phyloP scores from a whole-genome alignment of 768 basidiomycete genomes.

The Pholiota microspora region DNA sequence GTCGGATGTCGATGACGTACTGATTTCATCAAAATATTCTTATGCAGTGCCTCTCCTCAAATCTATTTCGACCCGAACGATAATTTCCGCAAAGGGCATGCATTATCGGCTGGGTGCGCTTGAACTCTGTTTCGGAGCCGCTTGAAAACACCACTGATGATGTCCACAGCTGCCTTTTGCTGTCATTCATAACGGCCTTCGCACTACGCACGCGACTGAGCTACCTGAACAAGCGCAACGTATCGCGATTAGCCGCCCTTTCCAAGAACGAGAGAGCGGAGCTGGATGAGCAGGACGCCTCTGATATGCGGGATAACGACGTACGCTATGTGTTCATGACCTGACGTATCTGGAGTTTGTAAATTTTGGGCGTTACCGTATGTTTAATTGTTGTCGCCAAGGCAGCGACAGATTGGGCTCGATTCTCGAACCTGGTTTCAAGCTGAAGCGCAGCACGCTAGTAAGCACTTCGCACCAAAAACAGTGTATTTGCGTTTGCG shows the following conservation, averaged over 20 bases:
- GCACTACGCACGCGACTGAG: constrained; percentile 42
- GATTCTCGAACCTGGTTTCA: no score
- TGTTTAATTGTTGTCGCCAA: no score
- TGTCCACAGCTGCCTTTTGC: constrained; percentile 38
- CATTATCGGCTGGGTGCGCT: constrained; percentile 50
- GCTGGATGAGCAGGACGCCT: constrained; percentile 17
- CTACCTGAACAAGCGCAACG: constrained; percentile 40
- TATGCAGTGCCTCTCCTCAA: constrained; percentile 49
- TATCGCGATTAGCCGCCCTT: constrained; percentile 20
- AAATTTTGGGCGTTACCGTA: no score
- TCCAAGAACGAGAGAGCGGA: constrained; percentile 29
- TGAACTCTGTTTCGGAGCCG: not conserved
- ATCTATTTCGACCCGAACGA: constrained; percentile 54
- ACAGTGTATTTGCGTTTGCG: no score
- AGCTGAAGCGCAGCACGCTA: no score
- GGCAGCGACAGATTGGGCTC: no score
- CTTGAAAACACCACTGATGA: not conserved
- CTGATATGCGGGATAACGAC: constrained; percentile 48
- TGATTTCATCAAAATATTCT: no score
- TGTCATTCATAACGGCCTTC: constrained; percentile 42
- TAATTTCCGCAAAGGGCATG: constrained; percentile 51
- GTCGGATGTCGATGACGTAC: no score
- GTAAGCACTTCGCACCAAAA: no score
- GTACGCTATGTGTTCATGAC: constrained; percentile 56
- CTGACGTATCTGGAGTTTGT: no score